These are phyloP conservation scores for Pythium volutum DNA, from an alignment of 352 stramenopile genomes.

Conservation along the genomic window DNA sequence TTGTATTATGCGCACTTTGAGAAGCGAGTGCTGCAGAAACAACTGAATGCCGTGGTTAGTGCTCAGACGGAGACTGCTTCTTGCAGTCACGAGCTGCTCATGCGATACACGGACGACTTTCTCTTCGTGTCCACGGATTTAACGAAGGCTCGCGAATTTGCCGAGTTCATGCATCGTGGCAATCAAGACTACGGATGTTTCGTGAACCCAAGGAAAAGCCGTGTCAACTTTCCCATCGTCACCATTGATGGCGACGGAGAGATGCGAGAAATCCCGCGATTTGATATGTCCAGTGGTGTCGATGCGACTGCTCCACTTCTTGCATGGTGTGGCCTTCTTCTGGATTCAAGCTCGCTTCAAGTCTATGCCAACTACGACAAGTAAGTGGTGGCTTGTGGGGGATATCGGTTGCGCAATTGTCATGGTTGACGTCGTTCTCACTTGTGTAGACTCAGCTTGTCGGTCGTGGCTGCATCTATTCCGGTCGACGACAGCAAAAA, in stretches of 20 bases:
- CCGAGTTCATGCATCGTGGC: constrained; percentile 55
- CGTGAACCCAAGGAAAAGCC: constrained; percentile 62
- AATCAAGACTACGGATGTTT: constrained; percentile 64
- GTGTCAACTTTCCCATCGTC: constrained; percentile 49
- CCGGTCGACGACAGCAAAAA: constrained; percentile 58
- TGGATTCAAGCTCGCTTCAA: constrained; percentile 53
- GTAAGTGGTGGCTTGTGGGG: constrained; percentile 27
- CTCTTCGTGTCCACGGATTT: constrained; percentile 61
- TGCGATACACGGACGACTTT: constrained; percentile 82
- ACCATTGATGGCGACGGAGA: background rate
- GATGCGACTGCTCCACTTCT: constrained; percentile 15
- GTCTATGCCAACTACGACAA: constrained; percentile 80
- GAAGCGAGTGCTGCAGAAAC: constrained; percentile 47
- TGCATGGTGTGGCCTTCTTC: constrained; percentile 66
- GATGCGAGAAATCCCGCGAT: constrained; percentile 21
- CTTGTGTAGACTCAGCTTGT: constrained; percentile 28
- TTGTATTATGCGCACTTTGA: constrained; percentile 83
- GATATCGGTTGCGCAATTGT: no score
- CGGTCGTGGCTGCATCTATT: constrained; percentile 41
- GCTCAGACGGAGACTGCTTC: constrained; percentile 11
- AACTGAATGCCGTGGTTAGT: constrained; percentile 25
- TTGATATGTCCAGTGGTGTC: background rate
- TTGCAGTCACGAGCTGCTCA: constrained; percentile 57
- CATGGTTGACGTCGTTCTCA: no score
- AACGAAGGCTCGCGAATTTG: constrained; percentile 45